Base-by-base conservation (phyloP, 2,329 filamentous ascomycete genomes). In the Xylariaceae sp. region DNA sequence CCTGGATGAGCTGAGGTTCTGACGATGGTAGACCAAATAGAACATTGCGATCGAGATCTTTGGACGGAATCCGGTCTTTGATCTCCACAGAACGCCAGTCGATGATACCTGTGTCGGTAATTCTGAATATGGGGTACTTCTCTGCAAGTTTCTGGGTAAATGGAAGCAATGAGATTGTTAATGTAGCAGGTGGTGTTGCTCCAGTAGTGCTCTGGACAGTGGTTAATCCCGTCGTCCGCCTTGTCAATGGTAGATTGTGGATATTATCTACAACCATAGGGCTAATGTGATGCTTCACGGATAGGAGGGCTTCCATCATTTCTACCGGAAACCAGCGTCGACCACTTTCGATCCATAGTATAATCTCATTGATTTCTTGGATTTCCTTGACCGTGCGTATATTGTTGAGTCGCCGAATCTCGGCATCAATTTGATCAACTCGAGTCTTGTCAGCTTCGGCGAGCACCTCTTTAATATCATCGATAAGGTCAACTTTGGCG, bases 351-450 rank as follows among this genome's bases (percentile, higher is more conserved):
- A 73, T 52, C 71, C 73, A 74, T n/a, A 70, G 57, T 20, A 74
- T 72, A 14, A 75, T 71, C 50, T 74, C 72, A 48, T 75, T 75
- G 45, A 74, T 74, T 44, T 75, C 72, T 9, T 65, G 46, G 3
- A 75, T 73, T 48, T 75, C 71, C 41, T 71, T 73, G 2, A 66
- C 42, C 0, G 71, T 73, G 2, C 70, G 65, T 3, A 49, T 65
- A 20, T 63, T 63, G 48, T 74, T 73, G 16, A 75, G 67, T 0
- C 56, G 62, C 21, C 66, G 64, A 29, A 75, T 62, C 20, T 74
- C 72, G 16, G 66, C 63, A 42, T 67, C 64, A 23, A 74, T 71
- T 54, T 73, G 72, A 21, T 70, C 68, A 12, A 59, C 50, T 7
- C 70, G 61, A 16, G 68, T 65, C 50, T 67, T 70, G 19, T 67